Evolutionary conservation across 257 asterid species (phyloP).

Genomic region (Solanum clarkiae): DNA sequence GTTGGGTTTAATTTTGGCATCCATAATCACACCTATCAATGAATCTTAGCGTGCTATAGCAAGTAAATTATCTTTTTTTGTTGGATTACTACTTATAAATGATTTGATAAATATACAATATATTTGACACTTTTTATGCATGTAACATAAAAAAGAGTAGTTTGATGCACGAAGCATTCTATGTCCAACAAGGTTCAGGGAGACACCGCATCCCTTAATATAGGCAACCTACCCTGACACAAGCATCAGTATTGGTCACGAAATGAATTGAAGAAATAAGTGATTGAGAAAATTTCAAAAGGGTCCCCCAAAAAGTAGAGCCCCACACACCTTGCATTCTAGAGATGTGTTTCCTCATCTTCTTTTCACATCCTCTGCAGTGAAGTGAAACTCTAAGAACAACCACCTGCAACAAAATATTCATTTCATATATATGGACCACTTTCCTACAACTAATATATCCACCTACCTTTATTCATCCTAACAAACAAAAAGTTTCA

Average conservation of each 20-base stretch:
- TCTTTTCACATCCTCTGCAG: slow-evolving; percentile 11
- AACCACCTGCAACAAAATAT: slow-evolving; percentile 6
- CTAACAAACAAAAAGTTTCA: not conserved
- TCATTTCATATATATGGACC: not conserved
- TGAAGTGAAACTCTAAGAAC: slow-evolving; percentile 8
- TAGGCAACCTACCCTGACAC: not conserved
- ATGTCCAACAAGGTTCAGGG: not conserved
- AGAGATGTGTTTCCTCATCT: slow-evolving; percentile 10
- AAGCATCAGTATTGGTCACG: not conserved
- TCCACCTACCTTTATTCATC: not conserved
- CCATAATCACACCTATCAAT: not conserved
- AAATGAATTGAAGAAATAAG: not conserved
- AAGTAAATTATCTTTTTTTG: not conserved
- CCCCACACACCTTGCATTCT: slow-evolving; percentile 9
- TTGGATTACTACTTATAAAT: not conserved
- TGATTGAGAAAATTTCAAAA: not conserved
- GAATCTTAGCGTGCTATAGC: not conserved
- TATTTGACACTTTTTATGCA: not conserved
- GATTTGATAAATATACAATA: not conserved
- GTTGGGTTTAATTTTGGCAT: too few relatives aligned
- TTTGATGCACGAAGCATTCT: not conserved
- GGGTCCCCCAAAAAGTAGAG: not conserved
- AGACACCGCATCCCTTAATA: not conserved
- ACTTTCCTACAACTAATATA: not conserved
- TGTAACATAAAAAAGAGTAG: not conserved